These are phyloP conservation scores for Bombardia bombarda DNA, from an alignment of 495 filamentous ascomycete species.

Conservation along the genomic window DNA sequence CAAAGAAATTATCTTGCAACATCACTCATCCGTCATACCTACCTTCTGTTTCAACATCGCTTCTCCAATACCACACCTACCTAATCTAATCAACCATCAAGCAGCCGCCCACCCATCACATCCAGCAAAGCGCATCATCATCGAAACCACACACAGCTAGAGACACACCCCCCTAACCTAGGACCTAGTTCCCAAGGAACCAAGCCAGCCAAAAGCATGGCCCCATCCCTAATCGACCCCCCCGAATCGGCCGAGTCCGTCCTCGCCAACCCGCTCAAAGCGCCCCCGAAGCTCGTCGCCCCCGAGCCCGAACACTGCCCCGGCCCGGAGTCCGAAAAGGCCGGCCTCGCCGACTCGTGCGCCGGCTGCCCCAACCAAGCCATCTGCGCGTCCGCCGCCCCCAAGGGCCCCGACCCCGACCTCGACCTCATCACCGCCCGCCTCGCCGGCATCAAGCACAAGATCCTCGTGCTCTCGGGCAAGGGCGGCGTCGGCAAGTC, in stretches of 20 bases:
- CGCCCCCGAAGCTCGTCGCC: constrained; percentile 73
- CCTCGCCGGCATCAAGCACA: constrained; percentile 74
- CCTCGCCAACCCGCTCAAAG: constrained; percentile 60
- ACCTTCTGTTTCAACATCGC: background rate
- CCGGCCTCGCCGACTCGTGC: constrained; percentile 82
- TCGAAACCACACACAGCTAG: background rate
- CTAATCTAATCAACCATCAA: background rate
- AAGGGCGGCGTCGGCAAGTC: constrained; percentile 97
- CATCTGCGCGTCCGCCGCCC: constrained; percentile 88
- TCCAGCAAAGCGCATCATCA: too few species aligned
- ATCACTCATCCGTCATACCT: background rate
- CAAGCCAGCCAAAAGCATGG: constrained; percentile 10
- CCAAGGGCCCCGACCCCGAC: constrained; percentile 94
- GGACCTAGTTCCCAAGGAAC: too few species aligned
- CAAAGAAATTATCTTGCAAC: too few species aligned
- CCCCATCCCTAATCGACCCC: constrained; percentile 63
- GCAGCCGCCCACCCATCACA: too few species aligned
- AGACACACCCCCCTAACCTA: too few species aligned
- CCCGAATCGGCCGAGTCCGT: constrained; percentile 53
- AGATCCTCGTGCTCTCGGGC: constrained; percentile 83
- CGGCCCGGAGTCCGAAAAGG: constrained; percentile 79
- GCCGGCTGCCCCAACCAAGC: constrained; percentile 90
- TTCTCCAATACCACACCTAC: background rate
- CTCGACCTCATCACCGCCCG: constrained; percentile 79
- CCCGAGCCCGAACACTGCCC: constrained; percentile 97